These are phyloP conservation scores for Leishmania lainsoni DNA, from an alignment of 208 protist species.

Conservation along the genomic window DNA sequence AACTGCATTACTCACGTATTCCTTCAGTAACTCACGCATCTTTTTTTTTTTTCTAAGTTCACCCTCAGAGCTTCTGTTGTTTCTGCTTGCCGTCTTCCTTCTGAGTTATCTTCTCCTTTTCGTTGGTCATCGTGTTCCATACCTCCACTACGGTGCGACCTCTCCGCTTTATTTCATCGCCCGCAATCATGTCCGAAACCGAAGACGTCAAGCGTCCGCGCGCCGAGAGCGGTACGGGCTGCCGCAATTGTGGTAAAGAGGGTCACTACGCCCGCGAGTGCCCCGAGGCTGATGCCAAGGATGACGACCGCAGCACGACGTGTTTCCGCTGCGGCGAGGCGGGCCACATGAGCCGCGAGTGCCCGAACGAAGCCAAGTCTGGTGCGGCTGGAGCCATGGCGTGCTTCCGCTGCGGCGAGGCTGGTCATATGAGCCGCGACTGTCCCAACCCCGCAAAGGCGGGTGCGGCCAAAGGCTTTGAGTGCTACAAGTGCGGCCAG, in stretches of 20 bases:
- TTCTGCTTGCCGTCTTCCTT: neutral
- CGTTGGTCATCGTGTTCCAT: neutral
- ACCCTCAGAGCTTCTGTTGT: neutral
- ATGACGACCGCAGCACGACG: slow-evolving; percentile 43
- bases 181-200: slow-evolving; percentile 26
- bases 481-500: slow-evolving; percentile 81
- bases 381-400: slow-evolving; percentile 46
- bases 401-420: slow-evolving; percentile 84
- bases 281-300: slow-evolving; percentile 53
- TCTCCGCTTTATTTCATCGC: neutral
- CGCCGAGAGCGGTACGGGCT: slow-evolving; percentile 43
- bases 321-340: slow-evolving; percentile 69
- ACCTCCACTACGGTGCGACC: neutral
- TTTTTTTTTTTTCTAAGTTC: slow-evolving; percentile 20
- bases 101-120: neutral
- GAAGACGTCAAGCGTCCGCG: slow-evolving; percentile 34
- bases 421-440: slow-evolving; percentile 84
- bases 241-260: slow-evolving; percentile 81
- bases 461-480: slow-evolving; percentile 48
- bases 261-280: slow-evolving; percentile 89
- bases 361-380: slow-evolving; percentile 48
- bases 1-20: neutral
- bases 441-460: slow-evolving; percentile 75
- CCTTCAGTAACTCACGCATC: neutral
- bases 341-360: slow-evolving; percentile 73